A percentile compares a stretch with the other conserved stretches of the same genome.
Conservation (phyloP, 805 yeast species). For the Hanseniaspora meyeri region DNA sequence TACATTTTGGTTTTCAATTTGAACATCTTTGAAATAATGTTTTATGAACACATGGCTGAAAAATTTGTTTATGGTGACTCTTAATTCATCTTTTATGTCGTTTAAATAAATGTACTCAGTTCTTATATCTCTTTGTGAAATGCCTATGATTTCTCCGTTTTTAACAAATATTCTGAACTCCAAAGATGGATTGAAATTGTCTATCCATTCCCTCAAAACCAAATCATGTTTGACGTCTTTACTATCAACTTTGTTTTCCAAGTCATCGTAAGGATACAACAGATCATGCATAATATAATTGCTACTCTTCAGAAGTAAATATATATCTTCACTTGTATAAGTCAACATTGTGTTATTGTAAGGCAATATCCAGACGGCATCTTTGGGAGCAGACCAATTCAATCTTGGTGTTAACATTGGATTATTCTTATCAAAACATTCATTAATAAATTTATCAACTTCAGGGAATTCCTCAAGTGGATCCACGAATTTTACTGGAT, state of each 20-base stretch:
- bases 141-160: conserved; percentile 50
- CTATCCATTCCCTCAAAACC: conserved; percentile 69
- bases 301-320: conserved; percentile 70
- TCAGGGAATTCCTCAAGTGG: conserved; percentile 45
- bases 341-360: conserved; percentile 61
- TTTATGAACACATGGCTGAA: conserved; percentile 37
- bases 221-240: conserved; percentile 39
- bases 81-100: conserved; percentile 38
- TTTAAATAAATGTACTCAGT: conserved; percentile 54
- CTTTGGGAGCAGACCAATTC: conserved; percentile 96
- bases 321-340: conserved; percentile 57
- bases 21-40: conserved; percentile 36
- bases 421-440: conserved; percentile 32
- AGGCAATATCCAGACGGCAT: conserved; percentile 82
- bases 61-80: conserved; percentile 41
- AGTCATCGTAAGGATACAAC: conserved; percentile 51
- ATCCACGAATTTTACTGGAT: conserved; percentile 21
- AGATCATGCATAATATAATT: conserved; percentile 81
- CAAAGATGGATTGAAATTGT: conserved; percentile 66
- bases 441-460: conserved; percentile 43
- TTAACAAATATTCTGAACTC: conserved; percentile 79
- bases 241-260: conserved; percentile 16
- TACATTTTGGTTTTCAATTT: conserved; percentile 24
- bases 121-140: conserved; percentile 77
- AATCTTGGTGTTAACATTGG: conserved; percentile 58